These are phyloP conservation scores for Mortierella sp. DNA, from an alignment of 371 early-diverging fungal species.

Conservation along the genomic window DNA sequence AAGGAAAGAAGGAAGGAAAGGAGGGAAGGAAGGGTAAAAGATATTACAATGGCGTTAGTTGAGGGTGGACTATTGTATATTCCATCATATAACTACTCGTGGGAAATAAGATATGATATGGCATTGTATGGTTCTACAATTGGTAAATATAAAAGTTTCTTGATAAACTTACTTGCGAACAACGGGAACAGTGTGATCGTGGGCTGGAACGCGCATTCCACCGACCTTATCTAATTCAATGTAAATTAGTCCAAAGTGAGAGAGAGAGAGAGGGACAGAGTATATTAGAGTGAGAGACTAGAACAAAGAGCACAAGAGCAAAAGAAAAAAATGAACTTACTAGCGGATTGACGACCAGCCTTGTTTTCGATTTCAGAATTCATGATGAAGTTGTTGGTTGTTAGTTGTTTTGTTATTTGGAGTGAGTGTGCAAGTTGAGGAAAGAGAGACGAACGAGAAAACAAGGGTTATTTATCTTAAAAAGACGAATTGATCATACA, in stretches of 20 bases:
- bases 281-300: neutral
- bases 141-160: neutral
- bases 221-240: constrained; percentile 34
- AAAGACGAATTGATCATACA: no score
- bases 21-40: neutral
- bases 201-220: constrained; percentile 50
- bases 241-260: neutral
- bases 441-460: no score
- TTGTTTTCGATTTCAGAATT: constrained; percentile 43
- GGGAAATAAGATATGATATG: constrained; percentile 1
- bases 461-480: no score
- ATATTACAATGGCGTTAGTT: neutral
- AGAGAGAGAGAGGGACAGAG: no score
- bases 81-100: neutral
- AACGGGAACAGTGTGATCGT: constrained; percentile 50
- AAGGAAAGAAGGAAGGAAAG: neutral
- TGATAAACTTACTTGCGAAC: constrained; percentile 47
- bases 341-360: constrained; percentile 39
- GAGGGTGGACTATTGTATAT: neutral
- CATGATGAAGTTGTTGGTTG: constrained; percentile 17
- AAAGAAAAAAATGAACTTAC: constrained; percentile 11
- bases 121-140: no score
- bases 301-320: neutral
- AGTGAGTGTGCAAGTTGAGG: no score
- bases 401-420: no score